Conservation (phyloP, 2,329 filamentous ascomycete genomes). For the Plectosphaerella cucumerina region DNA sequence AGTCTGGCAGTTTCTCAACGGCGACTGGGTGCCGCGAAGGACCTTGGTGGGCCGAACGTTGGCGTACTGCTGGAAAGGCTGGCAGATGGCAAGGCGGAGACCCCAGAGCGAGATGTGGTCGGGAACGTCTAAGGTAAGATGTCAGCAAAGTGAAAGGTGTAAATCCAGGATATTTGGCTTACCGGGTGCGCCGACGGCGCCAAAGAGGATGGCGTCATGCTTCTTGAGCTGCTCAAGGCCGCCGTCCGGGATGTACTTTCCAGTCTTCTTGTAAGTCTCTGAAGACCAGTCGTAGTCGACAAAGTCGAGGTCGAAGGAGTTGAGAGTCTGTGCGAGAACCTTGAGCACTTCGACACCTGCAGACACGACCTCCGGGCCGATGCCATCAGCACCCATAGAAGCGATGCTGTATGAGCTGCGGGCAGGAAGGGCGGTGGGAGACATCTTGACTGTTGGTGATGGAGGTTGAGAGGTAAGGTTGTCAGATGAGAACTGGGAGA, state of each 20-base stretch:
- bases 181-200: conserved; percentile 55
- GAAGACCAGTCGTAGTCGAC: conserved; percentile 64
- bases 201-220: conserved; percentile 59
- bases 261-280: conserved; percentile 60
- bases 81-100: conserved; percentile 59
- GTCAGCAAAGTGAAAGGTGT: not conserved
- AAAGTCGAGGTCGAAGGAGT: conserved; percentile 59
- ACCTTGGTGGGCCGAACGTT: conserved; percentile 61
- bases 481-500: not conserved
- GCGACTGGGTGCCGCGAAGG: conserved; percentile 53
- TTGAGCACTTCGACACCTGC: conserved; percentile 58
- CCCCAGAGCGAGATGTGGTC: conserved; percentile 65
- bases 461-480: not conserved
- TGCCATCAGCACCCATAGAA: conserved; percentile 60
- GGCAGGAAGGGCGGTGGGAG: conserved; percentile 8
- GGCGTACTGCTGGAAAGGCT: conserved; percentile 61
- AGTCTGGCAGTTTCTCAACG: conserved; percentile 40
- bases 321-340: conserved; percentile 43
- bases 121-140: not conserved
- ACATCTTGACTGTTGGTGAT: conserved; percentile 5
- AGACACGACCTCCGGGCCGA: conserved; percentile 59
- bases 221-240: conserved; percentile 39
- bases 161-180: not conserved
- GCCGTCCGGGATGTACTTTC: conserved; percentile 60
- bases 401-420: conserved; percentile 45